Conservation (phyloP, 306 rosid genomes). For the Fragaria vesca region DNA sequence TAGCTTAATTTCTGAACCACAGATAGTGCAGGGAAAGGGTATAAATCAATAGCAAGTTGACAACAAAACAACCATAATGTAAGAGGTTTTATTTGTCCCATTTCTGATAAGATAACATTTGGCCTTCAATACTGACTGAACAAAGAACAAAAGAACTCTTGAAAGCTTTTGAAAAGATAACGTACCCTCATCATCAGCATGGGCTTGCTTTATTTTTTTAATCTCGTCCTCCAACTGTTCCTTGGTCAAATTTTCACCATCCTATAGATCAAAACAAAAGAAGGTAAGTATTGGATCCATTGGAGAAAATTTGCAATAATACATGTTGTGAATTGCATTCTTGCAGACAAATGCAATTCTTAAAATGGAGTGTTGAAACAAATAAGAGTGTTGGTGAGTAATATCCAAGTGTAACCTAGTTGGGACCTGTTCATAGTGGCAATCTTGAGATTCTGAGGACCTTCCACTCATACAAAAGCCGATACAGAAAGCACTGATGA, state of each 20-base stretch:
- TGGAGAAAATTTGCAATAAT: not conserved
- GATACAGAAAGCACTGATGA: not conserved
- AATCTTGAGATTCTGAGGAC: not conserved
- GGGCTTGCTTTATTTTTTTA: slow-evolving; percentile 77
- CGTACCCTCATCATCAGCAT: slow-evolving; percentile 90
- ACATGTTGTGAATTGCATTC: not conserved
- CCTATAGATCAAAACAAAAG: slow-evolving; percentile 43
- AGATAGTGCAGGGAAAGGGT: not conserved
- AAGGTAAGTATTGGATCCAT: not conserved
- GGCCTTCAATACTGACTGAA: not conserved
- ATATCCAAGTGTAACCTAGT: slow-evolving; percentile 1
- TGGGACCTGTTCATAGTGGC: not conserved
- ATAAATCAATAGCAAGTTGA: not conserved
- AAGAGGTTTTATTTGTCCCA: not conserved
- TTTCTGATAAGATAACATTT: not conserved
- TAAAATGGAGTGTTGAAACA: not conserved
- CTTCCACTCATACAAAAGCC: not conserved
- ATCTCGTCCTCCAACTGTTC: slow-evolving; percentile 82
- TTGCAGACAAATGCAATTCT: not conserved
- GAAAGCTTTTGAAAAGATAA: not conserved
- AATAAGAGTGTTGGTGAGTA: not conserved
- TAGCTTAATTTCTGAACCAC: not conserved
- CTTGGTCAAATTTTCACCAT: slow-evolving; percentile 66
- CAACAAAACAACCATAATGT: not conserved
- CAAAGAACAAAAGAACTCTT: not conserved